Evolutionary conservation across 192 early-diverging fungal genomes (phyloP).

Genomic region (Podochytrium sp.): DNA sequence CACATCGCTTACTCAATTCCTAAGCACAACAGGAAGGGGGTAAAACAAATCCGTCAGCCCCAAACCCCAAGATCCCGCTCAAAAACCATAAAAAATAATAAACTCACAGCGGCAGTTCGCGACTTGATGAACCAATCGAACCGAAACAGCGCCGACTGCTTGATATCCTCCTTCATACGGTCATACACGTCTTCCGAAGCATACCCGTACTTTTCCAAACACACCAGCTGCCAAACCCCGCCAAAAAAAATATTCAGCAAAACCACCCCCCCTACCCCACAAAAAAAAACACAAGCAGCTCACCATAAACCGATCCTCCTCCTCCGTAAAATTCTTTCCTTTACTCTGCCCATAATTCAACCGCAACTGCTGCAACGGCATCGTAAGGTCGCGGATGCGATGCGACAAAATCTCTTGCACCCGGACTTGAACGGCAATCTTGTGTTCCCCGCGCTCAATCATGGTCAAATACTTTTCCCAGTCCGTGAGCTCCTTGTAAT

Average conservation of each 20-base stretch:
- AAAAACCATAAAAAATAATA: too few species aligned
- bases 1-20: slow-evolving; percentile 33
- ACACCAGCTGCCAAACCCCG: too few species aligned
- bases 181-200: slow-evolving; percentile 94
- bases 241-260: too few species aligned
- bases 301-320: slow-evolving; percentile 94
- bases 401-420: slow-evolving; percentile 80
- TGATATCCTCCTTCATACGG: slow-evolving; percentile 84
- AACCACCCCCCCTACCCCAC: too few species aligned
- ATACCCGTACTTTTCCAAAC: slow-evolving; percentile 85
- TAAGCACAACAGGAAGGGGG: too few species aligned
- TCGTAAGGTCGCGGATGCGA: slow-evolving; percentile 73
- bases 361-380: slow-evolving; percentile 87
- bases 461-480: slow-evolving; percentile 83
- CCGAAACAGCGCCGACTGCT: slow-evolving; percentile 78
- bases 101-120: slow-evolving; percentile 63
- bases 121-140: slow-evolving; percentile 99
- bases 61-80: too few species aligned
- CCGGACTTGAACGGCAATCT: slow-evolving; percentile 76
- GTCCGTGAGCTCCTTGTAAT: slow-evolving; percentile 87
- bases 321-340: slow-evolving; percentile 92
- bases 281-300: background rate
- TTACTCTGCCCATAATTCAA: slow-evolving; percentile 88
- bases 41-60: too few species aligned
- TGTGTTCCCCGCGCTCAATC: slow-evolving; percentile 88